Evolutionary conservation across 2,329 filamentous ascomycete species (phyloP).

Genomic region (Acrocalymma vagum): DNA sequence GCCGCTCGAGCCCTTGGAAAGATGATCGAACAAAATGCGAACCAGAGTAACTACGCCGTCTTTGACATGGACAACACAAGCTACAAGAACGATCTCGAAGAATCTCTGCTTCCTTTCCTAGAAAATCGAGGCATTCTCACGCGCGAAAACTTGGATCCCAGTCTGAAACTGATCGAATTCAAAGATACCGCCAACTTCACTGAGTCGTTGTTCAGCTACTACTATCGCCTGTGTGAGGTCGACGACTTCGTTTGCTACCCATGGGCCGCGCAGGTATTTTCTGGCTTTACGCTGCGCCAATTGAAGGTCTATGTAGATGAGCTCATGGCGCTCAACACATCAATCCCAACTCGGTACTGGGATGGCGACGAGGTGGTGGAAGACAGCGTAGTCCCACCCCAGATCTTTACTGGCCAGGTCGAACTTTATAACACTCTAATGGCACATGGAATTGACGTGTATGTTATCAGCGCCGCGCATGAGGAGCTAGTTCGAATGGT

Average conservation of each 20-base stretch:
- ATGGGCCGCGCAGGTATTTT: conserved; percentile 39
- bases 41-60: conserved; percentile 40
- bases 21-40: conserved; percentile 39
- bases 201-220: conserved; percentile 41
- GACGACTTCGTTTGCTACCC: conserved; percentile 41
- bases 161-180: conserved; percentile 39
- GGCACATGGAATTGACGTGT: conserved; percentile 39
- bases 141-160: conserved; percentile 36
- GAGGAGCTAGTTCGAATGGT: conserved; percentile 44
- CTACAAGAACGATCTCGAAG: conserved; percentile 39
- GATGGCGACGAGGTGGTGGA: conserved; percentile 31
- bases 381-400: conserved; percentile 28
- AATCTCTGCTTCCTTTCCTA: conserved; percentile 37
- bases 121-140: conserved; percentile 42
- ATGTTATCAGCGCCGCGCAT: conserved; percentile 38
- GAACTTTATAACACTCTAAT: conserved; percentile 40
- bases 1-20: conserved; percentile 33
- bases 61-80: conserved; percentile 45
- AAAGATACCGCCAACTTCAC: conserved; percentile 42
- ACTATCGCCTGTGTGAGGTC: conserved; percentile 37
- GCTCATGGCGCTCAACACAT: conserved; percentile 34
- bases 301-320: conserved; percentile 39
- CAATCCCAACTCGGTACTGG: conserved; percentile 35
- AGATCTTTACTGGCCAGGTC: conserved; percentile 33
- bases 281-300: conserved; percentile 32